These are phyloP conservation scores for Gossypium davidsonii DNA, from an alignment of 441 rosid genomes.

Conservation along the genomic window DNA sequence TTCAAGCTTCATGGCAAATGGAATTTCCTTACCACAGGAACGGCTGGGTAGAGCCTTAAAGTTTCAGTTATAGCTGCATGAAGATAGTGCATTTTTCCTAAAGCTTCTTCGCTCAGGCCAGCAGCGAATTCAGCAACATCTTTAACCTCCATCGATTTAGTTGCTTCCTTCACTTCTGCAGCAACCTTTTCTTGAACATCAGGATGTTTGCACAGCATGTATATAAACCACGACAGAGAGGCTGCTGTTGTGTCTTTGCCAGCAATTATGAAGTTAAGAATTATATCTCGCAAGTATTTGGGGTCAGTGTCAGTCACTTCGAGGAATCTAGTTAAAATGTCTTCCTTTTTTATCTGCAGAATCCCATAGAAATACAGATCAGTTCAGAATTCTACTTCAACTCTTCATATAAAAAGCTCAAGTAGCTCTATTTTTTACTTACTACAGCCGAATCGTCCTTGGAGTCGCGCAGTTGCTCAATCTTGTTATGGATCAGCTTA, in stretches of 20 bases:
- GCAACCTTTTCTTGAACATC: conserved; percentile 28
- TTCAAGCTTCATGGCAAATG: neutral
- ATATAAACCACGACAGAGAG: conserved; percentile 29
- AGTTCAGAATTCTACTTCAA: neutral
- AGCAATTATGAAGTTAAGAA: conserved; percentile 26
- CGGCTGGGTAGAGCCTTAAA: conserved; percentile 31
- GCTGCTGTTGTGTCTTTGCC: conserved; percentile 36
- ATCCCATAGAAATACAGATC: neutral
- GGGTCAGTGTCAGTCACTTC: conserved; percentile 24
- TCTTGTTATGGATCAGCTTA: conserved; percentile 41
- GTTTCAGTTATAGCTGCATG: conserved; percentile 38
- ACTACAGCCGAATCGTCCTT: conserved; percentile 33
- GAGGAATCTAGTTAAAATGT: conserved; percentile 35
- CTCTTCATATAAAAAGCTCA: neutral
- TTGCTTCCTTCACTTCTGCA: conserved; percentile 20
- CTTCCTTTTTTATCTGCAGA: conserved; percentile 32
- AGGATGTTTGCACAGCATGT: conserved; percentile 29
- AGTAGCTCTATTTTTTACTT: conserved; percentile 23
- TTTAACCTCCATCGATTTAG: neutral
- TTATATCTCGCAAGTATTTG: conserved; percentile 28
- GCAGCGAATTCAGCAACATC: conserved; percentile 17
- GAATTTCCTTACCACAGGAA: conserved; percentile 28
- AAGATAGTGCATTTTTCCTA: conserved; percentile 21
- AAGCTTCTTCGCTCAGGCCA: conserved; percentile 20
- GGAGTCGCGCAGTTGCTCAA: conserved; percentile 27